Conservation (phyloP, 2,329 filamentous ascomycete species). For the Penicillium oxalicum region DNA sequence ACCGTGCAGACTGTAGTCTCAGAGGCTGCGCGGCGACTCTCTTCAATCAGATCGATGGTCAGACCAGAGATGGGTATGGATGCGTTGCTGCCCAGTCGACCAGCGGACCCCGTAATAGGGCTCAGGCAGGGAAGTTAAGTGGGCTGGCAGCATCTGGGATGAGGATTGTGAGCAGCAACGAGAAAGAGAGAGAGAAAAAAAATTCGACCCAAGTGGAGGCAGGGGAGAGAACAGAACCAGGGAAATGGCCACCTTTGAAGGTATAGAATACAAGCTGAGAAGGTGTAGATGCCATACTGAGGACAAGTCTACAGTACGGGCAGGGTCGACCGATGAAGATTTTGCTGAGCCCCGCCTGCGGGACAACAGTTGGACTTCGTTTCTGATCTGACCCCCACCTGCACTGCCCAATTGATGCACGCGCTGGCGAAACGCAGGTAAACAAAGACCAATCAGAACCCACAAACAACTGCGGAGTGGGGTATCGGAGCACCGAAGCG, state of each 20-base stretch:
- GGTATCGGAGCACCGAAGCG: not conserved
- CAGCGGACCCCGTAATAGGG: conserved; percentile 8
- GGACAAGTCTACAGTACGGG: conserved; percentile 6
- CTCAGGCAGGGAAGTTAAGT: conserved; percentile 4
- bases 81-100: conserved; percentile 37
- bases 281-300: not conserved
- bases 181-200: conserved; percentile 12
- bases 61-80: conserved; percentile 12
- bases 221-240: conserved; percentile 22
- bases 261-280: conserved; percentile 3
- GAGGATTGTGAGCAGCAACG: too few relatives aligned
- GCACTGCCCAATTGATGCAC: conserved; percentile 4
- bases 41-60: not conserved
- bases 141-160: conserved; percentile 6
- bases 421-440: not conserved
- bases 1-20: too few relatives aligned
- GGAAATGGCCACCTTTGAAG: conserved; percentile 15
- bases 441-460: not conserved
- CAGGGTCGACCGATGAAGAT: conserved; percentile 26
- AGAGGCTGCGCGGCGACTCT: not conserved
- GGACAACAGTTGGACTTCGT: not conserved
- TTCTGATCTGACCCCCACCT: not conserved
- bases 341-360: conserved; percentile 23
- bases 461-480: not conserved
- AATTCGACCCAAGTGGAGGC: conserved; percentile 23